Evolutionary conservation across 768 basidiomycete genomes (phyloP), one percentile per base, ranked within the genome.

Genomic region (Suillus subluteus): DNA sequence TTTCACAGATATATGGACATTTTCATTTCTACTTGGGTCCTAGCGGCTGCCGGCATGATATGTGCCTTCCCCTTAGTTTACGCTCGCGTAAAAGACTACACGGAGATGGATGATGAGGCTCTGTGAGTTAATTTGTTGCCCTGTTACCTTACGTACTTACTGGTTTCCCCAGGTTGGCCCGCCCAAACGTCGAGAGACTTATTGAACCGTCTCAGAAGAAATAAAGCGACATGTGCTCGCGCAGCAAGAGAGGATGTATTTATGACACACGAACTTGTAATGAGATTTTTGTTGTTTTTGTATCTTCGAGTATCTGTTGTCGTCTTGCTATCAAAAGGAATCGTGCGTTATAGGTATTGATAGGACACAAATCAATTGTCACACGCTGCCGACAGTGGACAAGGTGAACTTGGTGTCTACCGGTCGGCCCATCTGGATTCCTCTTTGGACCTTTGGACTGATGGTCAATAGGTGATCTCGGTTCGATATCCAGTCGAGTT

Each of bases 41-140:
- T 91, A 13, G 83, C 90, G 52, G 83, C 84, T 58, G 85, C 81
- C 0, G 89, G 89, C 7, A 82, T 90, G 26, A 66, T 88, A 62
- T 88, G 86, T 67, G 84, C 87, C 13, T 75, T 90, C 23, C 89
- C 89, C 12, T 89, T 91, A 89, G 84, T 91, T 30, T 79, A 88
- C 72, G 75, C 85, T 61, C 87, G 89, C 18, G 87, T 90, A 65
- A 87, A 82, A 70, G 82, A 91, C 54, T 82, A 79, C 70, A 81
- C 82, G 1, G 85, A 86, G 4, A 64, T 82, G 8, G 81, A 79
- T 35, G 87, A 88, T 50, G 88, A 88, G 73, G 76, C 77, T 6
- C 68, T 86, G 87, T 88, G 70, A 68, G 86, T 80, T 13, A 16
- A 30, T 26, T 13, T 40, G 21, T 35, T 63, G 13, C 55, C 15